Conservation (phyloP, 2,329 filamentous ascomycete species). For the Capronia coronata region DNA sequence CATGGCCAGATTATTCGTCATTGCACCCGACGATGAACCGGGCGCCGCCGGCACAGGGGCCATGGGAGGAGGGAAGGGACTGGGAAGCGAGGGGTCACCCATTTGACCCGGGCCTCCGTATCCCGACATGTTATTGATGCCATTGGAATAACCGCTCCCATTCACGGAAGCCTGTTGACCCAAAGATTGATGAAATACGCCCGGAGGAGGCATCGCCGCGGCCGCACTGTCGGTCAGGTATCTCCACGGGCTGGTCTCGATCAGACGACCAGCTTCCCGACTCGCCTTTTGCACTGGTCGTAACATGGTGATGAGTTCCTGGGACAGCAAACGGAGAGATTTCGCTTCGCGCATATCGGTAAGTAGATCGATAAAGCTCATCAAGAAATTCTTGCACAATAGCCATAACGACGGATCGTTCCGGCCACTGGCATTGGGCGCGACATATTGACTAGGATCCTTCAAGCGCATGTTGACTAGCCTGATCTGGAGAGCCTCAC, state of each 20-base stretch:
- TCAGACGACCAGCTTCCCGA: slow-evolving; percentile 70
- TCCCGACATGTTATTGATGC: slow-evolving; percentile 10
- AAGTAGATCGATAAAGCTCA: slow-evolving; percentile 44
- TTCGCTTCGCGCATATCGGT: slow-evolving; percentile 43
- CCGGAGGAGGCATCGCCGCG: slow-evolving; percentile 26
- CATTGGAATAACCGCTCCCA: slow-evolving; percentile 10
- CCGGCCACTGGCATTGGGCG: slow-evolving; percentile 28
- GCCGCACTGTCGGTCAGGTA: slow-evolving; percentile 44
- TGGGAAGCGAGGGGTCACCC: slow-evolving; percentile 10
- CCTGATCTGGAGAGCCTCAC: slow-evolving; percentile 64
- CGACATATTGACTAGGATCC: slow-evolving; percentile 64
- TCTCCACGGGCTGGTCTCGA: slow-evolving; percentile 60
- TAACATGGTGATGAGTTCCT: slow-evolving; percentile 66
- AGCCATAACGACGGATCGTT: slow-evolving; percentile 57
- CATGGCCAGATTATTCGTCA: slow-evolving; percentile 27
- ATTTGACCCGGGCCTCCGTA: slow-evolving; percentile 21
- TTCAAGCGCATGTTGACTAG: slow-evolving; percentile 76
- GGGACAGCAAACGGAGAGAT: slow-evolving; percentile 46
- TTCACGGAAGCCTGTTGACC: slow-evolving; percentile 9
- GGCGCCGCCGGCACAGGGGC: slow-evolving; percentile 17
- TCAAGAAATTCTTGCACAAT: slow-evolving; percentile 58
- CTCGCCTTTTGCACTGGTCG: slow-evolving; percentile 75
- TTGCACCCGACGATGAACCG: slow-evolving; percentile 22
- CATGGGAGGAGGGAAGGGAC: slow-evolving; percentile 20
- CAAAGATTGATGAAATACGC: slow-evolving; percentile 12